These are phyloP conservation scores for Ophiostoma triangulosporum DNA, from an alignment of 2,329 filamentous ascomycete genomes.

Conservation along the genomic window DNA sequence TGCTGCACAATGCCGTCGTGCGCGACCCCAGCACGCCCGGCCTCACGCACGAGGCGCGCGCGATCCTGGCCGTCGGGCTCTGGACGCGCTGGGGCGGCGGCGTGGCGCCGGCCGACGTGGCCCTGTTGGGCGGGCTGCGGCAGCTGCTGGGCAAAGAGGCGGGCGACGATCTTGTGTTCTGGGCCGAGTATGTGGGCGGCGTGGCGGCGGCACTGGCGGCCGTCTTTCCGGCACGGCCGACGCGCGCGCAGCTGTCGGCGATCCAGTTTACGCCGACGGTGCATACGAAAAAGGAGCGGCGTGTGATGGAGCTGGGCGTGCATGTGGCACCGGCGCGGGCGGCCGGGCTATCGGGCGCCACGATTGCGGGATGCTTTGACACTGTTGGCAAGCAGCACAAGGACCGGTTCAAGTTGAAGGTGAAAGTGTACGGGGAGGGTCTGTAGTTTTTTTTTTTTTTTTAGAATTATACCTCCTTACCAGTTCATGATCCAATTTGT, in stretches of 20 bases:
- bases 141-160: slow-evolving; percentile 25
- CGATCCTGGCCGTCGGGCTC: slow-evolving; percentile 55
- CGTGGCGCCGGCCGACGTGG: slow-evolving; percentile 33
- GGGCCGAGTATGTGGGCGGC: slow-evolving; percentile 39
- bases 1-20: slow-evolving; percentile 58
- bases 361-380: slow-evolving; percentile 9
- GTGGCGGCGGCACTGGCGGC: slow-evolving; percentile 30
- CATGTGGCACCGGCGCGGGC: neutral
- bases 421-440: neutral
- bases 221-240: slow-evolving; percentile 29
- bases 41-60: slow-evolving; percentile 57
- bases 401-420: slow-evolving; percentile 9
- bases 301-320: slow-evolving; percentile 16
- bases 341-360: slow-evolving; percentile 6
- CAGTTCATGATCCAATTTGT: too few relatives aligned
- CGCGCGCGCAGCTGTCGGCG: slow-evolving; percentile 21
- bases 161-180: slow-evolving; percentile 27
- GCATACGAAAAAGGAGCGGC: slow-evolving; percentile 17
- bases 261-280: slow-evolving; percentile 17
- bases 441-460: neutral
- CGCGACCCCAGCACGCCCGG: slow-evolving; percentile 58
- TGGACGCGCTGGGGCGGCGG: slow-evolving; percentile 63
- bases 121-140: slow-evolving; percentile 29
- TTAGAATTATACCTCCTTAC: neutral
- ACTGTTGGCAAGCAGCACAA: slow-evolving; percentile 11